phyloP scores from a whole-genome alignment of 176 grass and related monocot genomes.

The Oryza meyeriana region DNA sequence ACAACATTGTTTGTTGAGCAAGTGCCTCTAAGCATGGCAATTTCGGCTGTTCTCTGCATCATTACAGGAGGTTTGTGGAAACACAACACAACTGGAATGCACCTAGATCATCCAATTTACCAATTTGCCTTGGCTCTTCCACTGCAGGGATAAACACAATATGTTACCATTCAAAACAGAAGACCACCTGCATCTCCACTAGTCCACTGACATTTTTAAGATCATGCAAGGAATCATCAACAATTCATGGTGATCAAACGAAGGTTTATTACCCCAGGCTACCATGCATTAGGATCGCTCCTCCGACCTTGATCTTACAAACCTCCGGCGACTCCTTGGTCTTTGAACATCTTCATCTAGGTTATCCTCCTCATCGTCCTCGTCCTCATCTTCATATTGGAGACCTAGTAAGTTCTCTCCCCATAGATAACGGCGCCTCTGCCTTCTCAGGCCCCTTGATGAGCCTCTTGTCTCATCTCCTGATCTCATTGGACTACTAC shows the following conservation, averaged over 20 bases:
- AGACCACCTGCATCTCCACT: background rate
- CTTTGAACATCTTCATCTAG: constrained; percentile 59
- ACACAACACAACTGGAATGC: background rate
- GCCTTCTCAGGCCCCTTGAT: constrained; percentile 47
- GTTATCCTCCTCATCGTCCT: constrained; percentile 33
- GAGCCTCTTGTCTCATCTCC: constrained; percentile 47
- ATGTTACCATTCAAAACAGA: background rate
- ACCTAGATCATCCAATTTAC: background rate
- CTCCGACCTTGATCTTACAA: constrained; percentile 55
- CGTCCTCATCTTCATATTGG: constrained; percentile 44
- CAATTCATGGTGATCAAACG: constrained; percentile 39
- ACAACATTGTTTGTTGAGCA: background rate
- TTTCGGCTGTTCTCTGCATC: background rate
- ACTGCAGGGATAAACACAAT: background rate
- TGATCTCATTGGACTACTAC: constrained; percentile 42
- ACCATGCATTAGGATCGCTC: constrained; percentile 29
- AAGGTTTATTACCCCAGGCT: constrained; percentile 30
- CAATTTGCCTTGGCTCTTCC: background rate
- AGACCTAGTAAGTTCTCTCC: constrained; percentile 76
- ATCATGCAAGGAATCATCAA: constrained; percentile 20
- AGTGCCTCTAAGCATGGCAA: background rate
- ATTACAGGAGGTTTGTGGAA: constrained; percentile 2
- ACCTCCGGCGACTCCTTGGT: constrained; percentile 55
- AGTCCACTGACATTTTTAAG: constrained; percentile 12
- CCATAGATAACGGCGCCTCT: constrained; percentile 72